Base-by-base conservation (phyloP, 2,329 filamentous ascomycete genomes). In the Aschersonia sp. region DNA sequence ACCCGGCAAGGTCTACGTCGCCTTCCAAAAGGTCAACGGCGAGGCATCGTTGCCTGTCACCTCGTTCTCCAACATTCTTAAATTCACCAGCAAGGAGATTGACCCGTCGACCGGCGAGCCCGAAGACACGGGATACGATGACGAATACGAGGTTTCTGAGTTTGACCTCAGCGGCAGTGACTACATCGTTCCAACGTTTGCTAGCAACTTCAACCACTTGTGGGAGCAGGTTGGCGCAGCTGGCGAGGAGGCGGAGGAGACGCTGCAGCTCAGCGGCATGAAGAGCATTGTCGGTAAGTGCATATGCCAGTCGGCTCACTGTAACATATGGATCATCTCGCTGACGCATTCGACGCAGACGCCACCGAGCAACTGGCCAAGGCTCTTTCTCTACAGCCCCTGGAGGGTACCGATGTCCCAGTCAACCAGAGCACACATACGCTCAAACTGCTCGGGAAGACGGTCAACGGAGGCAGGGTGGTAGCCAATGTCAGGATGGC, bases 81-180 rank as follows among this genome's bases (percentile, higher is more conserved):
- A 92, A 67, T 98, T 98, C 64, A 95, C 88, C 14, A 92, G 84
- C 72, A 97, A 95, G 70, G 92, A 98, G 67, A 92, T 98, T 54
- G 92, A 98, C 58, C 92, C 92, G 5, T 84, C 84, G 30, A 95
- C 87, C n/a, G 79, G 81, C 54, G 88, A 95, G 66, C 86, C 90
- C 1, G 92, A 98, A 64, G 88, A 94, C 12, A 76, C 70, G 44
- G 92, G 92, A 43, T 97, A 97, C 64, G 90, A 97, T 47, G 92
- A 98, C 59, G 92, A 98, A 68, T 98, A 98, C 62, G 87, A 95
- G 68, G 84, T 97, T 50, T 87, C 92, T 52, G 88, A 95, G 61
- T 80, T 97, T 51, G 89, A 95, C 52, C 78, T 98, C 51, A 77
- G 80, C 14, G 92, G 90, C 49, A 88, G 87, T 55, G 92, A 98